Evolutionary conservation across 495 filamentous ascomycete species (phyloP), one percentile per base, ranked within the genome.

Genomic region (Recurvomyces mirabilis): DNA sequence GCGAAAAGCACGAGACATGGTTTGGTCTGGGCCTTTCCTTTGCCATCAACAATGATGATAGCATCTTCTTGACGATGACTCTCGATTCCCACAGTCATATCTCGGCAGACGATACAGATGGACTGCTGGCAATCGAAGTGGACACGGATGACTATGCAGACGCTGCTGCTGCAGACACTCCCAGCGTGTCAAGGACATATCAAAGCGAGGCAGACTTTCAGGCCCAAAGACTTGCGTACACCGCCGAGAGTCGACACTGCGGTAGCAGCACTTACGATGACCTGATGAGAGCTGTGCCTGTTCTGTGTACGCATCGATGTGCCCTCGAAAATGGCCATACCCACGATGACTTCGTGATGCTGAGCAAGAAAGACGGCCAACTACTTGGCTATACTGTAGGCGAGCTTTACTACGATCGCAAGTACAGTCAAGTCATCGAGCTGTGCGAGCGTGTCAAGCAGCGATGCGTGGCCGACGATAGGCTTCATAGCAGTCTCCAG

Each of bases 111-210:
- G n/a, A n/a, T n/a, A n/a, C n/a, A n/a, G n/a, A n/a, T 15, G 44
- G 25, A 2, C 38, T 53, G 1, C 30, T 53, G 15, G 38, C 38
- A 15, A 53, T 53, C 33, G 40, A 43, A 15, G 32, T 53, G 4
- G 50, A 48, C 29, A 33, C 50, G 18, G 50, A 47, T 23, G 32
- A 47, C 45, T 46, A 52, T 21, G 50, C 44, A 1, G 50, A 48
- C 9, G 28, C 50, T 31, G 49, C 49, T 24, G 36, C 49, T 0
- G 38, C 14, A 5, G 45, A 53, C 18, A 24, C 28, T 7, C 38
- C 45, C 1, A 4, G 14, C 11, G 37, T 49, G 14, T 41, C 46
- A 2, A 38, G 51, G 19, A 49, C 46, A 3, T 39, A 25, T 24
- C 51, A 54, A 36, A 54, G 46, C 33, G 33, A 45, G 22, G 25